Conservation (phyloP, 805 yeast genomes). For the Ogataea wickerhamii region DNA sequence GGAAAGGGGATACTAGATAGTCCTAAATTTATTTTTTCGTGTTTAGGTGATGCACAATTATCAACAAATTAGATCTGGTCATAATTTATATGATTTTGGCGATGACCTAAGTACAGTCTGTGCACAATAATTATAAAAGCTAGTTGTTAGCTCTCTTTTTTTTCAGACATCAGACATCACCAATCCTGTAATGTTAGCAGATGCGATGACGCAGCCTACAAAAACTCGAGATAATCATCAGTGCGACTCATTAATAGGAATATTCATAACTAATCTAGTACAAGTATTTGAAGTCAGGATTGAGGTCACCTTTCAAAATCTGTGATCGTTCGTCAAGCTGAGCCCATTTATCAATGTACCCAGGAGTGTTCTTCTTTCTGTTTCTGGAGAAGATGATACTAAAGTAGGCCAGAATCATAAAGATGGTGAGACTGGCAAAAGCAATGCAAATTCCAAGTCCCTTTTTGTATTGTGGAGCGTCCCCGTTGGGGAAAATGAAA, state of each 20-base stretch:
- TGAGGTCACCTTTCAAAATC: conserved; percentile 34
- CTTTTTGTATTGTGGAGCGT: conserved; percentile 55
- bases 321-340: conserved; percentile 25
- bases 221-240: too few relatives aligned
- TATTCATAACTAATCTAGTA: conserved; percentile 29
- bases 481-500: conserved; percentile 49
- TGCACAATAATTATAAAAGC: too few relatives aligned
- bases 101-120: too few relatives aligned
- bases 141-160: too few relatives aligned
- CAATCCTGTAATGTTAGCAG: too few relatives aligned
- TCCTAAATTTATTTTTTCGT: too few relatives aligned
- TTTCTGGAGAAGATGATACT: conserved; percentile 31
- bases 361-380: conserved; percentile 33
- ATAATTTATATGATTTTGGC: too few relatives aligned
- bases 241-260: background rate
- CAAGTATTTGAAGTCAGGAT: conserved; percentile 46
- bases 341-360: conserved; percentile 30
- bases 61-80: too few relatives aligned
- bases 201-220: too few relatives aligned
- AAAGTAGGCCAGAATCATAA: conserved; percentile 32
- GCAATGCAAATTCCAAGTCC: conserved; percentile 54
- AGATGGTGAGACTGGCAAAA: conserved; percentile 40
- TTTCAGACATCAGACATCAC: too few relatives aligned
- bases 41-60: too few relatives aligned
- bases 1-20: too few relatives aligned